Base-by-base conservation (phyloP, 2,329 filamentous ascomycete genomes). In the Calonectria hongkongensis region DNA sequence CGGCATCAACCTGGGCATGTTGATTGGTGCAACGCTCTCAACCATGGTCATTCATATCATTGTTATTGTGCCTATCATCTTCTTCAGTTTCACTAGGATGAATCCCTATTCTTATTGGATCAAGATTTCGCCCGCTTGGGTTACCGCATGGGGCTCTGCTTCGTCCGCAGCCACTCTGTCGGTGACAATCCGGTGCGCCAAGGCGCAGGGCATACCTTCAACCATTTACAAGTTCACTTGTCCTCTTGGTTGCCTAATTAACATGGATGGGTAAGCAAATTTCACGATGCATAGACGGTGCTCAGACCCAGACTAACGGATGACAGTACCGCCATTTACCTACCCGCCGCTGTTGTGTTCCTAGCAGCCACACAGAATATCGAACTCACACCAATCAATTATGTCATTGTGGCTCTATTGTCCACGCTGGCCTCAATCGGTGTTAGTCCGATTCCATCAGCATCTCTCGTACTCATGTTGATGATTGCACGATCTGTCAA, bases 61-160 rank as follows among this genome's bases (percentile, higher is more conserved):
- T 75, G 75, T 89, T 70, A 66, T 89, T 18, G 81, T 89, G 0
- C 88, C 88, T 0, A 73, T 83, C 51, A 75, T 88, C 43, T 88
- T 83, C 81, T 85, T 85, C 64, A 51, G 48, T 25, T 81, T 88
- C 68, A 84, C 83, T 1, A 81, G 86, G 63, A 78, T 81, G 71
- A 90, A 90, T 74, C 87, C 88, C 0, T 90, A 87, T 67, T 68
- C 82, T 0, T 83, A 85, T 76, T 89, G 88, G 87, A 21, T 87
- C 71, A 86, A 84, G 71, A 85, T 84, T 72, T 87, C 87, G 3
- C 86, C 86, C 0, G 87, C 88, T 0, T 90, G 88, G 88, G 83
- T 89, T 64, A 89, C 88, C 1, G 88, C 88, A 0, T 90, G 88
- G 88, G 88, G 88, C 47, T 86, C 87, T 13, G 88, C 88, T 1